Base-by-base conservation (phyloP, 2,329 filamentous ascomycete genomes). In the Podosphaera leucotricha region DNA sequence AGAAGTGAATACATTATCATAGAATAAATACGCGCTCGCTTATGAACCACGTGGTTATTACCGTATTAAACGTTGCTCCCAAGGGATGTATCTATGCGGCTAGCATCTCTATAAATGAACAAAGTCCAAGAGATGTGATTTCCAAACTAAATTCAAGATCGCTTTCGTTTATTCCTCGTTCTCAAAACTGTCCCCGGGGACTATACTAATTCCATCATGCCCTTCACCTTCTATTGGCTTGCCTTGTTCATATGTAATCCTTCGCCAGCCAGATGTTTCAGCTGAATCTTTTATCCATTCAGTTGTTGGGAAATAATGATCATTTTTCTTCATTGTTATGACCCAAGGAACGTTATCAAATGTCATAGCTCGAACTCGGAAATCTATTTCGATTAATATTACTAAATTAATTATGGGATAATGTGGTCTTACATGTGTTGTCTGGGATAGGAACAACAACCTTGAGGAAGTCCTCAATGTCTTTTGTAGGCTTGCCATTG, bases 241-340 rank as follows among this genome's bases (percentile, higher is more conserved):
- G 41, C 64, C 67, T 52, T 54, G 65, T 66, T 76, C 72, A 50
- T 78, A 77, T 2, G 73, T 74, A 18, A 75, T 65, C 33, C 75
- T 64, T 44, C 66, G 66, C 75, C 75, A 80, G 42, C 74, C 74
- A 49, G 68, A 74, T 1, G 66, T 60, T 49, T 74, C 71, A 6
- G 61, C 61, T 13, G 62, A 57, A 50, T 79, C 75, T 59, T 77
- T 78, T 60, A 75, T 70, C 68, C 74, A 77, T 55, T 80, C 76
- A 60, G 74, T 71, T 0, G 74, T 79, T 0, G 76, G 75, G 61
- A 80, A 80, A 60, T 98, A 98, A 62, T 98, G 90, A 59, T 98
- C 87, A 54, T 94, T 94, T 72, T 95, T 95, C 75, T 98, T 98
- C 82, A 98, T 93, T 7, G 90, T 98, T 35, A 92, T 83, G n/a